Conservation (phyloP, 2,329 filamentous ascomycete species). For the Triangularia verruculosa region DNA sequence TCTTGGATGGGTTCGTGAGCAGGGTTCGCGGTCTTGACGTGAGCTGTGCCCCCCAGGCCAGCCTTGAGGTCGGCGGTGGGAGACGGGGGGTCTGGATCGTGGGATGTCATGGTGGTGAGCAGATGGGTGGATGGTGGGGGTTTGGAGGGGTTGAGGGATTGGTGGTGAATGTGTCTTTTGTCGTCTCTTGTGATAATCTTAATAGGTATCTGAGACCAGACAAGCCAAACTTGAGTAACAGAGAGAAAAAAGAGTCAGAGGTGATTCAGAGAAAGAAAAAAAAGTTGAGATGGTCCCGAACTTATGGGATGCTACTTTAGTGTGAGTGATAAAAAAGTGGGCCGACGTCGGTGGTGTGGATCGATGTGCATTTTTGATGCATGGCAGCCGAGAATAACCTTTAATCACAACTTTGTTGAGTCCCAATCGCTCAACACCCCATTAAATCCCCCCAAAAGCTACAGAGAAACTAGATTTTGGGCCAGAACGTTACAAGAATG, state of each 20-base stretch:
- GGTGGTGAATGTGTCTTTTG: not conserved
- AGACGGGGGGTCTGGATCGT: constrained; percentile 31
- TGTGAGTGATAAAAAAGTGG: constrained; percentile 8
- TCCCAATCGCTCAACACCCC: not conserved
- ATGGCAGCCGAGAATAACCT: not conserved
- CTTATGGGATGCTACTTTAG: not conserved
- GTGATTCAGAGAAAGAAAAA: not conserved
- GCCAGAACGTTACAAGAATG: not conserved
- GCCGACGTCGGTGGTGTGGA: constrained; percentile 2
- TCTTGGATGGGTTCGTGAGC: constrained; percentile 30
- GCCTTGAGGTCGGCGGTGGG: constrained; percentile 30
- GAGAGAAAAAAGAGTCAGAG: not conserved
- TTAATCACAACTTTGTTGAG: not conserved
- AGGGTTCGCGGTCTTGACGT: constrained; percentile 18
- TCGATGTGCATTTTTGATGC: not conserved
- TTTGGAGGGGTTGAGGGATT: not conserved
- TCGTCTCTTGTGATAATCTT: not conserved
- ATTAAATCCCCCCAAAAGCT: not conserved
- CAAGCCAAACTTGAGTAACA: not conserved
- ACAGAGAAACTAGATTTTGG: not conserved
- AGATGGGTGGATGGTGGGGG: constrained; percentile 36
- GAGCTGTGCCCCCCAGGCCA: not conserved
- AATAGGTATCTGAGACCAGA: too few relatives aligned
- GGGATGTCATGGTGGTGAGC: constrained; percentile 41
- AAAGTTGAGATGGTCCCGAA: not conserved